Base-by-base conservation (phyloP, 805 yeast species). In the Nakazawaea molendinolei region DNA sequence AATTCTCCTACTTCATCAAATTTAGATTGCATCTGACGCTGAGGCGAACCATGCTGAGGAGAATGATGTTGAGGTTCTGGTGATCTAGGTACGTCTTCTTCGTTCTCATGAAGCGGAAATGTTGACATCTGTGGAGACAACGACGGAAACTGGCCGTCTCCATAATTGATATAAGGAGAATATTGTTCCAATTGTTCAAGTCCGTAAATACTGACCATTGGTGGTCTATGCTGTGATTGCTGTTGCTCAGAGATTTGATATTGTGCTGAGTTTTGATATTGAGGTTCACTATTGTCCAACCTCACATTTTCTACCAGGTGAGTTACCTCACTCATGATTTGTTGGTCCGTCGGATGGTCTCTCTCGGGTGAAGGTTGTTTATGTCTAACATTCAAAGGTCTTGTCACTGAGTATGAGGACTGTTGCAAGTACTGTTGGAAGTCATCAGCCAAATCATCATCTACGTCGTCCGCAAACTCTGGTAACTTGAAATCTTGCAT, bases 151-250 rank as follows among this genome's bases (percentile, higher is more conserved):
- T 25, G 26, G 5, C 39, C 39, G 21, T 36, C 39, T 4, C 31
- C 32, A 16, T 36, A 36, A 18, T 36, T 36, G 21, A 36, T 36
- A 22, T 36, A 36, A 4, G 39, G 39, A 5, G 39, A 36, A 15
- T 36, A 36, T 23, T 31, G 39, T 23, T 36, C 35, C 23, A 36
- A 36, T 25, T 33, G 36, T 21, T 36, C 39, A 9, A 36, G 23
- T 8, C 39, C 39, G 16, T 36, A 36, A 5, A 36, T 29, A 17
- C 35, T 31, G 13, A 36, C 23, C 31, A 31, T 31, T 20, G 18
- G 34, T 21, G 20, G 31, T 13, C 29, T 3, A 22, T 12, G n/a
- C 28, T n/a, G n/a, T n/a, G n/a, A n/a, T n/a, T n/a, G n/a, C n/a
- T n/a, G n/a, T n/a, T n/a, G n/a, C n/a, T n/a, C n/a, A n/a, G n/a